Percentiles rank a stretch among this genome's conserved stretches.
phyloP scores from a whole-genome alignment of 495 filamentous ascomycete species.

The Neurospora sp. region DNA sequence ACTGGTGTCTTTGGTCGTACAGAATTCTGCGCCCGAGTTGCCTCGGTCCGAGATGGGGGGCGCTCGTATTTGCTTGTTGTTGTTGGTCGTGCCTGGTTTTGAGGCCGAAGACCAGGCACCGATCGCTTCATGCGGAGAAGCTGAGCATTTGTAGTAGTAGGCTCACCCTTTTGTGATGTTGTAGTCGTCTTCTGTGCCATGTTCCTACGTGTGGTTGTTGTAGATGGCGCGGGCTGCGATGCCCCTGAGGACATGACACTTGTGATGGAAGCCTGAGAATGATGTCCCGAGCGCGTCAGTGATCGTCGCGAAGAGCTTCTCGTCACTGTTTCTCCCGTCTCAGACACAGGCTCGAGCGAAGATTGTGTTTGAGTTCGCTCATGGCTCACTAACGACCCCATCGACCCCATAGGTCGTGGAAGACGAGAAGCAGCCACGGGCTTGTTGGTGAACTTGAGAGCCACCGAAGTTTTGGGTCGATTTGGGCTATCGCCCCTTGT shows the following conservation, averaged over 20 bases:
- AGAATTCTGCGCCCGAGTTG: slow-evolving; percentile 27
- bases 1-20: slow-evolving; percentile 64
- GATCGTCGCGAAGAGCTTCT: slow-evolving; percentile 37
- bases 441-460: slow-evolving; percentile 84
- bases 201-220: slow-evolving; percentile 49
- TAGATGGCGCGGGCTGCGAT: slow-evolving; percentile 45
- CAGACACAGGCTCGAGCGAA: slow-evolving; percentile 86
- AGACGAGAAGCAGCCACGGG: slow-evolving; percentile 37
- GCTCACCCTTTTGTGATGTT: slow-evolving; percentile 42
- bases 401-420: slow-evolving; percentile 50
- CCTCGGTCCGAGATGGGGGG: slow-evolving; percentile 36
- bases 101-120: slow-evolving; percentile 63
- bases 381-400: slow-evolving; percentile 46
- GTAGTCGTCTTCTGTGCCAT: slow-evolving; percentile 47
- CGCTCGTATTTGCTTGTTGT: slow-evolving; percentile 37
- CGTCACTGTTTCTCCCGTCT: slow-evolving; percentile 66
- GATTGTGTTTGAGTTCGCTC: slow-evolving; percentile 56
- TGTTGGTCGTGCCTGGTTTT: slow-evolving; percentile 31
- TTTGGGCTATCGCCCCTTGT: slow-evolving; percentile 53
- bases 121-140: slow-evolving; percentile 79
- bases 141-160: slow-evolving; percentile 62
- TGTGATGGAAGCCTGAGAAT: slow-evolving; percentile 54
- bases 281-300: slow-evolving; percentile 57
- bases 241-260: slow-evolving; percentile 15
- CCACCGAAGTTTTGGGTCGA: slow-evolving; percentile 64